Evolutionary conservation across 176 grass and related monocot species (phyloP).

Genomic region (Poa annua): DNA sequence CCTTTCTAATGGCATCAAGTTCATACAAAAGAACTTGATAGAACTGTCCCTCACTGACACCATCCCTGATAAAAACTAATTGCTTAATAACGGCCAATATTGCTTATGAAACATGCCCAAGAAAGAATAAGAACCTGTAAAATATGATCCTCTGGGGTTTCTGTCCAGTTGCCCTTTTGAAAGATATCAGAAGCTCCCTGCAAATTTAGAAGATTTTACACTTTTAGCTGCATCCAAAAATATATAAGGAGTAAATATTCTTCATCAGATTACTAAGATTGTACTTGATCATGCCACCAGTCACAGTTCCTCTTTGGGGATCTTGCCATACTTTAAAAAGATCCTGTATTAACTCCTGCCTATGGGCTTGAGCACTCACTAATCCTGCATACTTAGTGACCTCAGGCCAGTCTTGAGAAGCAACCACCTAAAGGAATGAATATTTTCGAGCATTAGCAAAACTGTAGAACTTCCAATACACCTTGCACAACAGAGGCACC

Average conservation of each 20-base stretch:
- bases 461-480: neutral
- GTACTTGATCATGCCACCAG: slow-evolving; percentile 97
- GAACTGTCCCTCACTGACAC: slow-evolving; percentile 92
- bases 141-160: slow-evolving; percentile 98
- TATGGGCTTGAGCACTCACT: slow-evolving; percentile 85
- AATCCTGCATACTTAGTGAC: slow-evolving; percentile 92
- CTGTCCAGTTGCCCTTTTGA: slow-evolving; percentile 87
- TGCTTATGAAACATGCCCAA: neutral
- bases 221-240: slow-evolving; percentile 13
- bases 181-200: slow-evolving; percentile 94
- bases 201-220: slow-evolving; percentile 31
- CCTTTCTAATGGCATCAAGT: slow-evolving; percentile 97
- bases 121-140: slow-evolving; percentile 67
- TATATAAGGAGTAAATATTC: neutral
- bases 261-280: neutral
- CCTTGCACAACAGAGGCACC: neutral
- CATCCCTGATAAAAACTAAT: slow-evolving; percentile 64
- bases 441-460: neutral
- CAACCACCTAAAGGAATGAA: slow-evolving; percentile 68
- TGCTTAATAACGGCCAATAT: slow-evolving; percentile 5
- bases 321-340: slow-evolving; percentile 96
- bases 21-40: slow-evolving; percentile 98
- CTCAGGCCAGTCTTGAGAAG: slow-evolving; percentile 95
- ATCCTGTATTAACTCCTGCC: slow-evolving; percentile 92
- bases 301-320: slow-evolving; percentile 73